These are phyloP conservation scores for Cystobasidium ongulense DNA, from an alignment of 768 basidiomycete species.

Conservation along the genomic window DNA sequence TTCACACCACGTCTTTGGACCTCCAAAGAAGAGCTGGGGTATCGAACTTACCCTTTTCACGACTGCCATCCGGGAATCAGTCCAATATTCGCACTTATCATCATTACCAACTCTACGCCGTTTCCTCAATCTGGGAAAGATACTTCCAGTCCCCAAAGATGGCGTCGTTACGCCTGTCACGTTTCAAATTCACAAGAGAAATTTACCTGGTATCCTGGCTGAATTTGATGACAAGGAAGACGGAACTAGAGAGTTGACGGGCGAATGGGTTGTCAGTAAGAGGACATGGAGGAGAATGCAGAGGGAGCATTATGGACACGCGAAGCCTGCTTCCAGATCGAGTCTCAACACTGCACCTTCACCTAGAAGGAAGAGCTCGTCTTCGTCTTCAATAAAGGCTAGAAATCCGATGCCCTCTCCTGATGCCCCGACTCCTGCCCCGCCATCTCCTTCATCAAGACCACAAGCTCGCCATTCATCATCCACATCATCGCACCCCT, in stretches of 20 bases:
- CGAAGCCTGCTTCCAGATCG: conserved; percentile 36
- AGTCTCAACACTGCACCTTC: background rate
- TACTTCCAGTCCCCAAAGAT: conserved; percentile 74
- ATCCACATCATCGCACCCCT: background rate
- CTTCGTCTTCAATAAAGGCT: background rate
- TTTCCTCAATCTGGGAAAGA: conserved; percentile 68
- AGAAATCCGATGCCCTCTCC: background rate
- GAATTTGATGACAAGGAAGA: conserved; percentile 65
- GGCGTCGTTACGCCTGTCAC: conserved; percentile 91
- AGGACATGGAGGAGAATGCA: conserved; percentile 81
- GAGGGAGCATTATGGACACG: conserved; percentile 33
- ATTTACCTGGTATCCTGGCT: conserved; percentile 69
- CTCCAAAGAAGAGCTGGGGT: conserved; percentile 83
- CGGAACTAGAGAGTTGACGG: conserved; percentile 70
- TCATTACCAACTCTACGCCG: conserved; percentile 64
- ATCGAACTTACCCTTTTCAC: conserved; percentile 78
- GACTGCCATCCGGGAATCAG: conserved; percentile 69
- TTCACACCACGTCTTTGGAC: conserved; percentile 73
- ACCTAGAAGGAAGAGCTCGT: background rate
- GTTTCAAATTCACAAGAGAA: conserved; percentile 66
- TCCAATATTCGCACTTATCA: conserved; percentile 68
- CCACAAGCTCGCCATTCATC: background rate
- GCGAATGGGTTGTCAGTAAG: conserved; percentile 96
- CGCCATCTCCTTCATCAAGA: background rate
- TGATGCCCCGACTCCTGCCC: background rate